phyloP scores from a whole-genome alignment of 768 basidiomycete species.

The Tylopilus plumbeoviolaceoides region DNA sequence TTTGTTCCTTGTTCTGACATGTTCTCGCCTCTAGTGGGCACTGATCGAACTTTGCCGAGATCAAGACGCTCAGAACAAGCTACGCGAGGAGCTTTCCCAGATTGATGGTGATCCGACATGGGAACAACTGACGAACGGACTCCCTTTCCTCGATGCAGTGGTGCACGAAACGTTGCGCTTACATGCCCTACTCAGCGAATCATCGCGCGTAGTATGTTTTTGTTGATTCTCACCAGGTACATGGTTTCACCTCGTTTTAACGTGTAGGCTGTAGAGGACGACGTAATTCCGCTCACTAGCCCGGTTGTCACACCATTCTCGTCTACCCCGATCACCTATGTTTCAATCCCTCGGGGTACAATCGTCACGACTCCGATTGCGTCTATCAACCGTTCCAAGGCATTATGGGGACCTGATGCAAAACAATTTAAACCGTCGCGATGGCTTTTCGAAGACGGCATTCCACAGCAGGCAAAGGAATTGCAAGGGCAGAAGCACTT shows the following conservation, averaged over 20 bases:
- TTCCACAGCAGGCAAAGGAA: conserved; percentile 32
- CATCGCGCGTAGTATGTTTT: conserved; percentile 10
- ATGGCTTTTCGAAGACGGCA: conserved; percentile 44
- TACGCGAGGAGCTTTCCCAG: conserved; percentile 48
- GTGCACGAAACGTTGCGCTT: conserved; percentile 45
- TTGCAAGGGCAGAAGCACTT: conserved; percentile 27
- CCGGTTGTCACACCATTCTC: conserved; percentile 36
- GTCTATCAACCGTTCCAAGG: conserved; percentile 46
- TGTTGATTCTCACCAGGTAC: neutral
- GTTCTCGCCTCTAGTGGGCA: conserved; percentile 36
- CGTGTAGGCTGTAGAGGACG: conserved; percentile 48
- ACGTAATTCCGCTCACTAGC: conserved; percentile 50
- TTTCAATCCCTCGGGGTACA: conserved; percentile 35
- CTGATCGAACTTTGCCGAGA: conserved; percentile 49
- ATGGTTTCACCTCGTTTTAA: neutral
- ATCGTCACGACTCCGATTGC: conserved; percentile 41
- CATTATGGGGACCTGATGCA: conserved; percentile 59
- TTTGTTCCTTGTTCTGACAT: neutral
- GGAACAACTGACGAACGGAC: conserved; percentile 44
- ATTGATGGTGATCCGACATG: conserved; percentile 45
- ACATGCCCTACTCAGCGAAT: conserved; percentile 36
- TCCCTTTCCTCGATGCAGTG: conserved; percentile 55
- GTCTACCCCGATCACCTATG: too few relatives aligned
- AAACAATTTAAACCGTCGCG: conserved; percentile 58
- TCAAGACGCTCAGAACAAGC: conserved; percentile 40